phyloP scores from a whole-genome alignment of 768 basidiomycete species.

The Leccinum broughii region DNA sequence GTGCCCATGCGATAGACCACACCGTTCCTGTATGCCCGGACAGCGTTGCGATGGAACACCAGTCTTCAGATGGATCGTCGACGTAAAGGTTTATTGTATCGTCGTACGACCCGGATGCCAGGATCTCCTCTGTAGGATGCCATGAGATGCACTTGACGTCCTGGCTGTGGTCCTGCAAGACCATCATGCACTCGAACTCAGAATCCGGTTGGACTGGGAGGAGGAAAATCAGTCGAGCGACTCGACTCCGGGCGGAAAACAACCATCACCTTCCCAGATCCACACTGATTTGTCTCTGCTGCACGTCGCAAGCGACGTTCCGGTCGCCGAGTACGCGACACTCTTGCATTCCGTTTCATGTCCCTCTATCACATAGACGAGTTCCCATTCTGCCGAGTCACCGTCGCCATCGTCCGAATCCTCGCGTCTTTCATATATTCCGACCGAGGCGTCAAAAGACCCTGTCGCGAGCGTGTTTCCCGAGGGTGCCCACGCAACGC shows the following conservation, averaged over 20 bases:
- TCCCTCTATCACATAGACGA: slow-evolving; percentile 82
- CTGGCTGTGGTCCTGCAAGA: slow-evolving; percentile 95
- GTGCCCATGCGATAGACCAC: slow-evolving; percentile 85
- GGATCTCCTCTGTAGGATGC: slow-evolving; percentile 96
- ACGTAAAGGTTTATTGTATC: slow-evolving; percentile 92
- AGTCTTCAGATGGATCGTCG: slow-evolving; percentile 93
- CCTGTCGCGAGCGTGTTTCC: slow-evolving; percentile 86
- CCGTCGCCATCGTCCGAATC: slow-evolving; percentile 38
- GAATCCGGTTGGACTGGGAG: slow-evolving; percentile 78
- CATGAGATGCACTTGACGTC: slow-evolving; percentile 95
- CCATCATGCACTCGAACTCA: slow-evolving; percentile 93
- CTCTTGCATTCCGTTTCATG: slow-evolving; percentile 98
- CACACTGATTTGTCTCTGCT: slow-evolving; percentile 97
- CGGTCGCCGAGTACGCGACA: slow-evolving; percentile 78
- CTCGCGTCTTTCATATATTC: slow-evolving; percentile 80
- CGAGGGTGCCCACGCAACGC: slow-evolving; percentile 86
- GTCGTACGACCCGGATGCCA: slow-evolving; percentile 96
- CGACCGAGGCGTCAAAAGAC: slow-evolving; percentile 91
- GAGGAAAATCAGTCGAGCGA: background rate
- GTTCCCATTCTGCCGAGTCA: slow-evolving; percentile 75
- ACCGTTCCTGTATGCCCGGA: slow-evolving; percentile 85
- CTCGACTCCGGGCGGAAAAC: background rate
- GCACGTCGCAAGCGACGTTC: slow-evolving; percentile 85
- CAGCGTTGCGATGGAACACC: slow-evolving; percentile 85
- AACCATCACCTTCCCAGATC: slow-evolving; percentile 90